phyloP scores from a whole-genome alignment of 2,329 filamentous ascomycete species.

The Aspergillus puulaauensis region DNA sequence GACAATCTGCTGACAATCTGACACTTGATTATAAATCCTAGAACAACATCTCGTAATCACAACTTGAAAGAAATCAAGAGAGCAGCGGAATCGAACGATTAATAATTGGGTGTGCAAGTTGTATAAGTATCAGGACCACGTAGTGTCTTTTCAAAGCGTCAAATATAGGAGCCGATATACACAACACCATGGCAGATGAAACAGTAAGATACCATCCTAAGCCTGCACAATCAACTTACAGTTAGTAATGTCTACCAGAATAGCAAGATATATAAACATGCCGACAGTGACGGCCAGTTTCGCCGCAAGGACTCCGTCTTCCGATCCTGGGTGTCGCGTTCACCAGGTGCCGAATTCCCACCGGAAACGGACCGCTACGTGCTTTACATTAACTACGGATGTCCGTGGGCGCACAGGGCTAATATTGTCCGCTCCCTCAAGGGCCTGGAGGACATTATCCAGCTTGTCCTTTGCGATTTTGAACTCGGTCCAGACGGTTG shows the following conservation, averaged over 20 bases:
- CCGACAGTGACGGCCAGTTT: slow-evolving; percentile 53
- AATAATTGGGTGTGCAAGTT: not conserved
- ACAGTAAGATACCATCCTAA: not conserved
- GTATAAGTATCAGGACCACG: not conserved
- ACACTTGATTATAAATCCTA: slow-evolving; percentile 1
- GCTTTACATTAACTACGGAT: slow-evolving; percentile 60
- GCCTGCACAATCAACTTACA: not conserved
- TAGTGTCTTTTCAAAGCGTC: not conserved
- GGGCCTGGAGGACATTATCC: slow-evolving; percentile 50
- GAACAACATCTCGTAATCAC: not conserved
- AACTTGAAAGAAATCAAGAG: not conserved
- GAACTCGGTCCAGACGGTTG: slow-evolving; percentile 57
- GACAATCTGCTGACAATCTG: not conserved
- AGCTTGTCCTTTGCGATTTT: slow-evolving; percentile 45
- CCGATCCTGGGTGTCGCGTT: slow-evolving; percentile 55
- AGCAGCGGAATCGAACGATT: not conserved
- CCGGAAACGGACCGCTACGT: slow-evolving; percentile 62
- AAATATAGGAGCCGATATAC: not conserved
- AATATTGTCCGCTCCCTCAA: slow-evolving; percentile 52
- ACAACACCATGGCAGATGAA: not conserved
- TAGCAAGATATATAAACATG: slow-evolving; percentile 29
- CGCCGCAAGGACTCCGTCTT: slow-evolving; percentile 55
- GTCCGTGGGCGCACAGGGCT: slow-evolving; percentile 62
- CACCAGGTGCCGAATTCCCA: slow-evolving; percentile 53
- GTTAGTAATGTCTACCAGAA: slow-evolving; percentile 7